phyloP scores from a whole-genome alignment of 2,329 filamentous ascomycete species.

The Exophiala alcalophila region DNA sequence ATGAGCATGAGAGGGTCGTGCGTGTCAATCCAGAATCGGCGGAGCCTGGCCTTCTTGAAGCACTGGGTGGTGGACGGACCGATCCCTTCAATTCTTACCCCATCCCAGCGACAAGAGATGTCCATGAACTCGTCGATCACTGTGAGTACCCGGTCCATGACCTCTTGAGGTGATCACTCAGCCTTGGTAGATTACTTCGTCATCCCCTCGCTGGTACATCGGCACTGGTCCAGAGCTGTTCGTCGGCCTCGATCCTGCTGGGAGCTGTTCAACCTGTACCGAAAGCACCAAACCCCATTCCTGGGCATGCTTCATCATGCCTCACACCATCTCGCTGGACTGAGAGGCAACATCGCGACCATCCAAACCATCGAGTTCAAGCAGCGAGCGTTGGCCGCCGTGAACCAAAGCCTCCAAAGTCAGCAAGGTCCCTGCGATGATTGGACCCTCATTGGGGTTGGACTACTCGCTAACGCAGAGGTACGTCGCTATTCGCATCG shows the following conservation, averaged over 20 bases:
- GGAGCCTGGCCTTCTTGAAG: not conserved
- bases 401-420: slow-evolving; percentile 11
- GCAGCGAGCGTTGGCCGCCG: slow-evolving; percentile 7
- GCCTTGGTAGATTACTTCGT: slow-evolving; percentile 13
- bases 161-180: not conserved
- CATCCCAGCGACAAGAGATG: slow-evolving; percentile 13
- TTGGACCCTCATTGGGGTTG: slow-evolving; percentile 16
- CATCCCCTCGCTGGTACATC: slow-evolving; percentile 17
- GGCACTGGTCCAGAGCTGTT: slow-evolving; percentile 16
- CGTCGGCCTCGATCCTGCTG: slow-evolving; percentile 17
- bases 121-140: slow-evolving; percentile 22
- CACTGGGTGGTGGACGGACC: slow-evolving; percentile 11
- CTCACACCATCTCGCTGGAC: slow-evolving; percentile 14
- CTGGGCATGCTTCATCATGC: slow-evolving; percentile 21
- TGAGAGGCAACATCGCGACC: slow-evolving; percentile 9
- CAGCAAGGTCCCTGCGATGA: slow-evolving; percentile 10
- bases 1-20: not conserved
- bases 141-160: slow-evolving; percentile 2
- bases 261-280: slow-evolving; percentile 22
- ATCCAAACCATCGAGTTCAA: slow-evolving; percentile 15
- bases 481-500: slow-evolving; percentile 1
- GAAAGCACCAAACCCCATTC: slow-evolving; percentile 17
- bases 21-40: not conserved
- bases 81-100: slow-evolving; percentile 19
- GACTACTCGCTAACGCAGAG: slow-evolving; percentile 18